Evolutionary conservation across 2,329 filamentous ascomycete genomes (phyloP).

Genomic region (Hawksworthiomyces lignivorus): DNA sequence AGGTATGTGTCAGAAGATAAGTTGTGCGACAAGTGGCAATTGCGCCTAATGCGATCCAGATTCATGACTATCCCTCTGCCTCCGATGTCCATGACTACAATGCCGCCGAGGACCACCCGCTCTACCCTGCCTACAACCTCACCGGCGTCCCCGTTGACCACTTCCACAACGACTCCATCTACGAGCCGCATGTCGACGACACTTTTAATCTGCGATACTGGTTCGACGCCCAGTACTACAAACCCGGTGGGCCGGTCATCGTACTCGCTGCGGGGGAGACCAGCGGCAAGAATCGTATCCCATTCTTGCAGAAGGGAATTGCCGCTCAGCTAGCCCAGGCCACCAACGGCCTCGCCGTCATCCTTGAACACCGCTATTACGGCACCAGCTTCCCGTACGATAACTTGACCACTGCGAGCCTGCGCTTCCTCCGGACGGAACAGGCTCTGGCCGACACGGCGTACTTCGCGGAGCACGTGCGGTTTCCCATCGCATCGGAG

Average conservation of each 20-base stretch:
- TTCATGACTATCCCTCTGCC: no score
- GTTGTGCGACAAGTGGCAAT: background rate
- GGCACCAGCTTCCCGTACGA: conserved; percentile 63
- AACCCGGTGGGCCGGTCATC: conserved; percentile 71
- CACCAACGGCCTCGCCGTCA: conserved; percentile 66
- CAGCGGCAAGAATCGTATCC: conserved; percentile 51
- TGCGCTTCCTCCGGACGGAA: conserved; percentile 77
- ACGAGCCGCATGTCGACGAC: conserved; percentile 66
- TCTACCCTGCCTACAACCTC: conserved; percentile 33
- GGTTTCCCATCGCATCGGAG: no score
- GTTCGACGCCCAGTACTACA: conserved; percentile 72
- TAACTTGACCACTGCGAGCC: conserved; percentile 58
- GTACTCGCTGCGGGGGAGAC: conserved; percentile 69
- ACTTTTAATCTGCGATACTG: conserved; percentile 70
- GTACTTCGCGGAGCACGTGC: conserved; percentile 68
- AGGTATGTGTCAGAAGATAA: background rate
- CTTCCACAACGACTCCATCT: conserved; percentile 71
- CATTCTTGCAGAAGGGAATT: conserved; percentile 71
- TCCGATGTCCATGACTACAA: no score
- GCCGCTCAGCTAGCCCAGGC: conserved; percentile 61
- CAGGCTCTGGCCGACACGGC: conserved; percentile 75
- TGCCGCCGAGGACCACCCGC: background rate
- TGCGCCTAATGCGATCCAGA: no score
- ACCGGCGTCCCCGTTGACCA: conserved; percentile 63
- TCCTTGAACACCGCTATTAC: conserved; percentile 85